Evolutionary conservation across 2,329 filamentous ascomycete genomes (phyloP).

Genomic region (Hymenoscyphus repandus): DNA sequence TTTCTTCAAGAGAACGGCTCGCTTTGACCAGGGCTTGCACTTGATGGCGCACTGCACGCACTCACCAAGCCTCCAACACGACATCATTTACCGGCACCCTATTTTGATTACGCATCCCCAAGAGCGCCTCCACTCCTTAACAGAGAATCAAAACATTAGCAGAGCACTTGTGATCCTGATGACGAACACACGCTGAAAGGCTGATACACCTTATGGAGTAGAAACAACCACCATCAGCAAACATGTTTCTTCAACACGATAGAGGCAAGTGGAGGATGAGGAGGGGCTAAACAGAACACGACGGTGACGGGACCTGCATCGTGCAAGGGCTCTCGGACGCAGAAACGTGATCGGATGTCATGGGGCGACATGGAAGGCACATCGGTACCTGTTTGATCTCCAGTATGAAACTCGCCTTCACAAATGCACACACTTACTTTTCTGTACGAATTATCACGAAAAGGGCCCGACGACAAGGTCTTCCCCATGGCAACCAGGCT

Average conservation of each 20-base stretch:
- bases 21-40: not conserved
- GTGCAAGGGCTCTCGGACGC: not conserved
- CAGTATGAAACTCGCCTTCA: slow-evolving; percentile 21
- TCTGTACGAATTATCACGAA: not conserved
- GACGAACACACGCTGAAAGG: not conserved
- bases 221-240: not conserved
- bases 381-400: slow-evolving; percentile 26
- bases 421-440: not conserved
- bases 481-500: not conserved
- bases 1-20: not conserved
- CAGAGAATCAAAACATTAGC: not conserved
- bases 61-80: not conserved
- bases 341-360: slow-evolving; percentile 13
- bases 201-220: not conserved
- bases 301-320: slow-evolving; percentile 9
- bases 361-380: not conserved
- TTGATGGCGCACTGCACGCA: not conserved
- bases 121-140: not conserved
- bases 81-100: not conserved
- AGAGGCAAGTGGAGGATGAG: slow-evolving; percentile 1
- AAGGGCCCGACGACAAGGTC: slow-evolving; percentile 6
- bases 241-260: not conserved
- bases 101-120: not conserved
- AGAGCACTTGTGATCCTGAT: not conserved
- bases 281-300: slow-evolving; percentile 1